Evolutionary conservation across 2,329 filamentous ascomycete genomes (phyloP).

Genomic region (Cladosporium sp.): DNA sequence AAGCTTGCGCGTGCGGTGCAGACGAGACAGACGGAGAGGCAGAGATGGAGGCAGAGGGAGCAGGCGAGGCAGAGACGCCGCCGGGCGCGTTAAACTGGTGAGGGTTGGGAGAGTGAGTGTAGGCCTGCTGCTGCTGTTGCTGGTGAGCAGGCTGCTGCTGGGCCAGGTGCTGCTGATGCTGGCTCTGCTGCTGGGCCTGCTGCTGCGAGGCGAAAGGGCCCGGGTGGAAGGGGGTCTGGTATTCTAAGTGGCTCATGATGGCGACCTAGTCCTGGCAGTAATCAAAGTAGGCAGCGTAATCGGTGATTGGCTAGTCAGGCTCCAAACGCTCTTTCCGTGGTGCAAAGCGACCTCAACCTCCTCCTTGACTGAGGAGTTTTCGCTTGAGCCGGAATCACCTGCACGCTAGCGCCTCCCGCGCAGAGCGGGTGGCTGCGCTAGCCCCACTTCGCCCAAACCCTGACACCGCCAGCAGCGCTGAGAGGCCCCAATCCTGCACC

Average conservation of each 20-base stretch:
- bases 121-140: conserved; percentile 34
- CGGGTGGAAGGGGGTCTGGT: conserved; percentile 14
- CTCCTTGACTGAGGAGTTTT: not conserved
- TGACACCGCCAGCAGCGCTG: not conserved
- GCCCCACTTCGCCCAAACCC: not conserved
- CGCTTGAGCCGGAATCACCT: not conserved
- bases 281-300: conserved; percentile 10
- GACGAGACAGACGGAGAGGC: not conserved
- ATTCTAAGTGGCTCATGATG: conserved; percentile 16
- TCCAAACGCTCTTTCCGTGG: conserved; percentile 9
- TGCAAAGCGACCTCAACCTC: not conserved
- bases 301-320: conserved; percentile 13
- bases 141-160: conserved; percentile 31
- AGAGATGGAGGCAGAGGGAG: not conserved
- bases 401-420: too few relatives aligned
- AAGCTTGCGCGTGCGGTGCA: conserved; percentile 5
- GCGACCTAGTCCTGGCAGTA: not conserved
- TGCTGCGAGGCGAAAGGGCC: conserved; percentile 21
- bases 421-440: not conserved
- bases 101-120: conserved; percentile 8
- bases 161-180: conserved; percentile 31
- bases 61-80: not conserved
- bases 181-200: conserved; percentile 30
- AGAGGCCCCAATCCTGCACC: not conserved
- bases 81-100: not conserved